Evolutionary conservation across 768 basidiomycete genomes (phyloP).

Genomic region (Sutorius australiensis): DNA sequence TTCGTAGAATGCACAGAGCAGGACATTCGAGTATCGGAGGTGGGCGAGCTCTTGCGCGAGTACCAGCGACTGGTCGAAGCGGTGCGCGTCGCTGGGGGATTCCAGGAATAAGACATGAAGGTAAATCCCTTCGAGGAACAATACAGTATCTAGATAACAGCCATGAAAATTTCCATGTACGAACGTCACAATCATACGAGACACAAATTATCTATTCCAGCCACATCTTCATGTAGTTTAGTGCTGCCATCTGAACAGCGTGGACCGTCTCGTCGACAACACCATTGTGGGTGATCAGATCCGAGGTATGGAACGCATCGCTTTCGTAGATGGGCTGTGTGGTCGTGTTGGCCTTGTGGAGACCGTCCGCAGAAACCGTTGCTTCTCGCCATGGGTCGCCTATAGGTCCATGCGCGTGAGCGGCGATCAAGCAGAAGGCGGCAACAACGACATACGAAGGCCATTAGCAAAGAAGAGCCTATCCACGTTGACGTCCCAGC

Average conservation of each 20-base stretch:
- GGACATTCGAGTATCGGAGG: constrained; percentile 79
- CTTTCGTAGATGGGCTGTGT: constrained; percentile 54
- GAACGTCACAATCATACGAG: not conserved
- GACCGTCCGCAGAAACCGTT: constrained; percentile 57
- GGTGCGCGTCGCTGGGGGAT: constrained; percentile 51
- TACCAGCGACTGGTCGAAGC: constrained; percentile 77
- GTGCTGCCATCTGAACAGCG: constrained; percentile 50
- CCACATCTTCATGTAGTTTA: constrained; percentile 56
- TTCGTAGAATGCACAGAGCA: constrained; percentile 71
- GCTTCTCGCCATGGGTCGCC: constrained; percentile 74
- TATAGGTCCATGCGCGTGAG: constrained; percentile 20
- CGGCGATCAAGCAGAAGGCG: not conserved
- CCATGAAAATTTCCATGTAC: not conserved
- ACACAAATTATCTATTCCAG: constrained; percentile 30
- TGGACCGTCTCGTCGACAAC: constrained; percentile 47
- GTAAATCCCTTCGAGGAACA: not conserved
- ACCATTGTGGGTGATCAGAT: constrained; percentile 43
- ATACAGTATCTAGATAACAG: not conserved
- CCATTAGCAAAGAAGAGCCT: constrained; percentile 70
- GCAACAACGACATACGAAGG: constrained; percentile 42
- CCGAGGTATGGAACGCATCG: constrained; percentile 68
- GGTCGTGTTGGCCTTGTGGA: constrained; percentile 43
- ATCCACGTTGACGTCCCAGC: constrained; percentile 58
- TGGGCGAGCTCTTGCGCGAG: constrained; percentile 74
- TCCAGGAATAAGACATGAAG: constrained; percentile 19